phyloP scores from a whole-genome alignment of 257 asterid genomes.

The Solanum verrucosum region DNA sequence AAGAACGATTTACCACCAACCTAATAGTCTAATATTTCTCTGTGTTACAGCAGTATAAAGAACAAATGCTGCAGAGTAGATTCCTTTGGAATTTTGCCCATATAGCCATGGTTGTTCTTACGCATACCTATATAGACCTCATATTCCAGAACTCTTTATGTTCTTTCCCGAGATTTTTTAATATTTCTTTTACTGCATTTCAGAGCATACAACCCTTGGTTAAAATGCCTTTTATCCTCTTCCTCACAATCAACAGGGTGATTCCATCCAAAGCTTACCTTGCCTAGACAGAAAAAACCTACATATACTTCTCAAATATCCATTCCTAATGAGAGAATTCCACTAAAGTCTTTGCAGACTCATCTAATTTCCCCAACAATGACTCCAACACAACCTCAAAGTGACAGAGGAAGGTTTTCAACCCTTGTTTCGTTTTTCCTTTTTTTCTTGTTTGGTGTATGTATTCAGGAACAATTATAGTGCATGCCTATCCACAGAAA shows the following conservation, averaged over 20 bases:
- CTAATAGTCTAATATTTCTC: not conserved
- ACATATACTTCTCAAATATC: not conserved
- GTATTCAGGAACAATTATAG: not conserved
- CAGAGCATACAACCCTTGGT: not conserved
- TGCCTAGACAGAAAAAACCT: not conserved
- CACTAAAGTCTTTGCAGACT: not conserved
- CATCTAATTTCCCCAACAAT: not conserved
- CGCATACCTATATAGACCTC: not conserved
- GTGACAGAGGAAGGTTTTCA: not conserved
- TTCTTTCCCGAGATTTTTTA: not conserved
- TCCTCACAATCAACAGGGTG: not conserved
- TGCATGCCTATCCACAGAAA: not conserved
- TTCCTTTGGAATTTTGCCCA: not conserved
- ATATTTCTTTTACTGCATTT: not conserved
- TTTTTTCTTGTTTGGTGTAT: not conserved
- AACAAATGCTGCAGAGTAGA: not conserved
- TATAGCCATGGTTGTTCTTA: not conserved
- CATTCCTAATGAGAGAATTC: not conserved
- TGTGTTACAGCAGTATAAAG: not conserved
- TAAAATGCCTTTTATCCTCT: not conserved
- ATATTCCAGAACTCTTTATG: not conserved
- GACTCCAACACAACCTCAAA: not conserved
- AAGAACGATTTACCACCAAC: not conserved
- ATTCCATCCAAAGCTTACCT: not conserved
- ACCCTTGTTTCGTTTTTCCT: not conserved